A percentile compares a stretch with the other conserved stretches of the same genome.
phyloP scores from a whole-genome alignment of 345 rosid genomes.

The Euphorbia tirucalli region DNA sequence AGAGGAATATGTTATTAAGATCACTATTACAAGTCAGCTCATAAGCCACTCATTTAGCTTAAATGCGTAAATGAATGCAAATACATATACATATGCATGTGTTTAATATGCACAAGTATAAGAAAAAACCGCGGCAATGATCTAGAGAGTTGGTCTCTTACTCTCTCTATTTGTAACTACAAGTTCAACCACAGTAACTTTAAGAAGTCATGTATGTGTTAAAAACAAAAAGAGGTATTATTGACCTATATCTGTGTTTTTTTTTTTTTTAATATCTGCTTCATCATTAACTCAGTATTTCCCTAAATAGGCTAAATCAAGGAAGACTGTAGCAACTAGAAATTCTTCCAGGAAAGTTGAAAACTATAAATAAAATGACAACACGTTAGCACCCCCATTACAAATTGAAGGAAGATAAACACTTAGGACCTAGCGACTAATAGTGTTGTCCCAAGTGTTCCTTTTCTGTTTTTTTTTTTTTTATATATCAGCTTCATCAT shows the following conservation, averaged over 20 bases:
- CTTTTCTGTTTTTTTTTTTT: too few species aligned
- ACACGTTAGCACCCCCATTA: background rate
- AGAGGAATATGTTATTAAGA: background rate
- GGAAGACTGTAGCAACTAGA: background rate
- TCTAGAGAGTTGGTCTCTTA: background rate
- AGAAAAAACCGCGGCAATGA: background rate
- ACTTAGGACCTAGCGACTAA: background rate
- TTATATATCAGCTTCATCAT: too few species aligned
- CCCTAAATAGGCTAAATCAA: background rate
- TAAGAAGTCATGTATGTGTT: too few species aligned
- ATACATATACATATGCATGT: background rate
- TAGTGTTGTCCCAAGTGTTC: too few species aligned
- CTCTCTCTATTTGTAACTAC: too few species aligned
- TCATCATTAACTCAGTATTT: background rate
- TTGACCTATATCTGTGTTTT: too few species aligned
- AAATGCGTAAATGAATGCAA: too few species aligned
- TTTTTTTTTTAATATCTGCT: too few species aligned
- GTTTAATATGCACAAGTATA: background rate
- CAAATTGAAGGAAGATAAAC: background rate
- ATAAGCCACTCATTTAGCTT: background rate
- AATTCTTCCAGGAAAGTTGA: background rate
- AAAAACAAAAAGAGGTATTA: background rate
- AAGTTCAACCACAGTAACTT: too few species aligned
- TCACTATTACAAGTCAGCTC: background rate
- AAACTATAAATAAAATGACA: background rate